phyloP scores from a whole-genome alignment of 331 rosid species.

The Spiraea crenata region DNA sequence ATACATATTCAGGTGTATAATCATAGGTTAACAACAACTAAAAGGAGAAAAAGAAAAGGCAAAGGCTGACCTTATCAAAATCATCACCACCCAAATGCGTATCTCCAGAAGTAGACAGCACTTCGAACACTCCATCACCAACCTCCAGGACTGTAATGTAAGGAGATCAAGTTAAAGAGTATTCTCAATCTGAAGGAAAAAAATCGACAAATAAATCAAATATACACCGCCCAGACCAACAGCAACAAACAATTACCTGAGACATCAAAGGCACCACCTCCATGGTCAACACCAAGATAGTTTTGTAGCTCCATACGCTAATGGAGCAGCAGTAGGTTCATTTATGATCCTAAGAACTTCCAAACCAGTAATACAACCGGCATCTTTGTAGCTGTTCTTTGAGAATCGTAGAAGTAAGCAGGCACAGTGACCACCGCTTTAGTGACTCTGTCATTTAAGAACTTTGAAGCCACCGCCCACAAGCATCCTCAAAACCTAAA shows the following conservation, averaged over 20 bases:
- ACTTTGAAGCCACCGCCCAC: conserved; percentile 41
- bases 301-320: conserved; percentile 39
- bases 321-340: conserved; percentile 40
- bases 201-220: background rate
- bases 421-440: conserved; percentile 44
- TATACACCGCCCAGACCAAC: background rate
- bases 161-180: background rate
- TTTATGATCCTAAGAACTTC: conserved; percentile 41
- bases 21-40: background rate
- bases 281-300: conserved; percentile 41
- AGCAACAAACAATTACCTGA: conserved; percentile 25
- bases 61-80: conserved; percentile 29
- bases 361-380: conserved; percentile 41
- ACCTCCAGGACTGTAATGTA: conserved; percentile 32
- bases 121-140: conserved; percentile 45
- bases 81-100: conserved; percentile 40
- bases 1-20: background rate
- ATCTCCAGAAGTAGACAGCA: conserved; percentile 37
- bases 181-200: too few species aligned
- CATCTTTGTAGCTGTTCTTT: conserved; percentile 42
- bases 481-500: conserved; percentile 40
- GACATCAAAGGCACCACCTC: conserved; percentile 38
- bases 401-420: conserved; percentile 44
- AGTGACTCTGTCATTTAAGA: conserved; percentile 39
- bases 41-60: background rate